Conservation (phyloP, 164 flowering plant genomes). For the Berberis vulgaris region DNA sequence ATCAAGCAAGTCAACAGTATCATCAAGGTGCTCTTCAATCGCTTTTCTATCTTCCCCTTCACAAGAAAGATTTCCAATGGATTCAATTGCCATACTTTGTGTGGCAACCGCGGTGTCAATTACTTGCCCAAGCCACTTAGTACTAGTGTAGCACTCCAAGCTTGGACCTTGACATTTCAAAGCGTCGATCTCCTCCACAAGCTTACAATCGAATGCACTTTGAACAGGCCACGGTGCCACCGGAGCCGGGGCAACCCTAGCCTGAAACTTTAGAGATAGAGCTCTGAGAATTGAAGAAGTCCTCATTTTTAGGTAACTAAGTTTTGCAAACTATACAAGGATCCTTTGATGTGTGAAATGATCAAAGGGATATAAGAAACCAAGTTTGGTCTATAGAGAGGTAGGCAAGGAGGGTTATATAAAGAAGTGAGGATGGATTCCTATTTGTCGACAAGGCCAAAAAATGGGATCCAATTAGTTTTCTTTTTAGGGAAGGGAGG, state of each 20-base stretch:
- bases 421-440: no score
- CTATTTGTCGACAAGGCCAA: not conserved
- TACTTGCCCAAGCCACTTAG: slow-evolving; percentile 12
- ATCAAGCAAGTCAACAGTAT: slow-evolving; percentile 21
- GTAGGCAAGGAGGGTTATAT: no score
- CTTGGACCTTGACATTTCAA: not conserved
- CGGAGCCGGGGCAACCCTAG: slow-evolving; percentile 7
- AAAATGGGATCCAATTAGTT: no score
- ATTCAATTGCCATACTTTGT: slow-evolving; percentile 16
- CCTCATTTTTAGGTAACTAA: slow-evolving; percentile 10
- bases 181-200: slow-evolving; percentile 9
- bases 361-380: no score
- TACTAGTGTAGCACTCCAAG: not conserved
- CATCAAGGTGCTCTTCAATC: slow-evolving; percentile 17
- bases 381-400: no score
- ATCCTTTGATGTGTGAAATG: no score
- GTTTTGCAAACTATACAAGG: not conserved
- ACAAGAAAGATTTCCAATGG: not conserved
- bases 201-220: slow-evolving; percentile 12
- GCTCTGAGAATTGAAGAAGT: slow-evolving; percentile 14
- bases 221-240: slow-evolving; percentile 24
- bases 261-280: slow-evolving; percentile 13
- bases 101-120: slow-evolving; percentile 11
- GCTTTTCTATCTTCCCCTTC: not conserved
- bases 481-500: not conserved